Percentiles rank a stretch among this genome's conserved stretches.
Conservation (phyloP, 208 protist genomes). For the Trypanosoma congolense region DNA sequence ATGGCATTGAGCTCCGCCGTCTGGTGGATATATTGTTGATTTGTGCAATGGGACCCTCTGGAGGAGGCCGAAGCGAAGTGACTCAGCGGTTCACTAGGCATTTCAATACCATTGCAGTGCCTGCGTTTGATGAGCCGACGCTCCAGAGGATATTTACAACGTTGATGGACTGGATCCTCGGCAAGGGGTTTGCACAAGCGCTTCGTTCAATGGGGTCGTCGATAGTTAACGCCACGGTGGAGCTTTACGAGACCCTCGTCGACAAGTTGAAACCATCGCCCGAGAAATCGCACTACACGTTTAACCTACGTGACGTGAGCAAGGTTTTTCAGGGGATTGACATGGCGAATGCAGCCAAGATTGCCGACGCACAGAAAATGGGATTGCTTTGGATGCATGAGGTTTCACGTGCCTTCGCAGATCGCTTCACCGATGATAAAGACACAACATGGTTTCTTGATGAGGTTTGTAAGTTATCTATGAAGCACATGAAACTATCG, state of each 20-base stretch:
- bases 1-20: slow-evolving; percentile 84
- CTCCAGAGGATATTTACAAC: slow-evolving; percentile 91
- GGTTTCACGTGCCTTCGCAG: slow-evolving; percentile 91
- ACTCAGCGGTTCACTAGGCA: slow-evolving; percentile 93
- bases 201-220: slow-evolving; percentile 40
- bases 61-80: slow-evolving; percentile 92
- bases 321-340: slow-evolving; percentile 93
- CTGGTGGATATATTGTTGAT: slow-evolving; percentile 89
- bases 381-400: slow-evolving; percentile 94
- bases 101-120: slow-evolving; percentile 92
- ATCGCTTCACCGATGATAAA: slow-evolving; percentile 90
- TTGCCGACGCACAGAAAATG: slow-evolving; percentile 68
- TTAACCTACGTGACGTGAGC: slow-evolving; percentile 96
- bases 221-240: slow-evolving; percentile 88
- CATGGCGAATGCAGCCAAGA: slow-evolving; percentile 61
- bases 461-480: slow-evolving; percentile 72
- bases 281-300: slow-evolving; percentile 97
- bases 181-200: slow-evolving; percentile 52
- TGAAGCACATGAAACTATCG: slow-evolving; percentile 74
- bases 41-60: slow-evolving; percentile 93
- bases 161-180: slow-evolving; percentile 91
- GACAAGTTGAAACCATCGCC: slow-evolving; percentile 94
- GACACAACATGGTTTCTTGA: slow-evolving; percentile 89
- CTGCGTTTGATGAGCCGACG: slow-evolving; percentile 86
- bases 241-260: slow-evolving; percentile 91